These are phyloP conservation scores for Cladorrhinum samala DNA, from an alignment of 495 filamentous ascomycete genomes.

Conservation along the genomic window DNA sequence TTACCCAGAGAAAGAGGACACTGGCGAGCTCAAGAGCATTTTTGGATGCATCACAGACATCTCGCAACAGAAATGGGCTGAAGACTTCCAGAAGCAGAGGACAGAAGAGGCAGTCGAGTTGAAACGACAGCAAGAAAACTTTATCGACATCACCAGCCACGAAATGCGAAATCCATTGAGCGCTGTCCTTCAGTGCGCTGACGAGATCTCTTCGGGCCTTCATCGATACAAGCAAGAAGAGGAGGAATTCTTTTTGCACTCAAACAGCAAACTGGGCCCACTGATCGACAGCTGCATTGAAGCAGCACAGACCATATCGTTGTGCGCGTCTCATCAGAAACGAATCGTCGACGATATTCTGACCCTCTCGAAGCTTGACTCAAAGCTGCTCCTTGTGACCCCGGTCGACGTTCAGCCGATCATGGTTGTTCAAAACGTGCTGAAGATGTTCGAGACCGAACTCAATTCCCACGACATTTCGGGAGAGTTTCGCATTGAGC, in stretches of 20 bases:
- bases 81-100: slow-evolving; percentile 56
- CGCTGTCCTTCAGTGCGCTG: slow-evolving; percentile 74
- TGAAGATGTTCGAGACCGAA: slow-evolving; percentile 83
- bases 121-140: slow-evolving; percentile 70
- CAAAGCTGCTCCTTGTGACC: slow-evolving; percentile 66
- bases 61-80: slow-evolving; percentile 55
- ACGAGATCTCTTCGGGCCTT: slow-evolving; percentile 61
- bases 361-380: slow-evolving; percentile 80
- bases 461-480: slow-evolving; percentile 64
- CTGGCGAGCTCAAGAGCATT: slow-evolving; percentile 57
- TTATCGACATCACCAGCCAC: slow-evolving; percentile 84
- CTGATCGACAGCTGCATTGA: slow-evolving; percentile 56
- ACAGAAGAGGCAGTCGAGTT: slow-evolving; percentile 58
- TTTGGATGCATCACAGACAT: slow-evolving; percentile 59
- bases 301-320: slow-evolving; percentile 73
- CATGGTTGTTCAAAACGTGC: slow-evolving; percentile 56
- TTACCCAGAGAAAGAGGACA: slow-evolving; percentile 55
- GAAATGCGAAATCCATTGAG: slow-evolving; percentile 82
- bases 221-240: slow-evolving; percentile 29
- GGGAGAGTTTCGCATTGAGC: slow-evolving; percentile 60
- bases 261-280: slow-evolving; percentile 10
- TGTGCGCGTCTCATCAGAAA: slow-evolving; percentile 79
- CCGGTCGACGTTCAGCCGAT: slow-evolving; percentile 68
- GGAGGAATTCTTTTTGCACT: slow-evolving; percentile 7
- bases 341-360: slow-evolving; percentile 75